These are phyloP conservation scores for Colletotrichum sp. DNA, from an alignment of 2,329 filamentous ascomycete species.

Conservation along the genomic window DNA sequence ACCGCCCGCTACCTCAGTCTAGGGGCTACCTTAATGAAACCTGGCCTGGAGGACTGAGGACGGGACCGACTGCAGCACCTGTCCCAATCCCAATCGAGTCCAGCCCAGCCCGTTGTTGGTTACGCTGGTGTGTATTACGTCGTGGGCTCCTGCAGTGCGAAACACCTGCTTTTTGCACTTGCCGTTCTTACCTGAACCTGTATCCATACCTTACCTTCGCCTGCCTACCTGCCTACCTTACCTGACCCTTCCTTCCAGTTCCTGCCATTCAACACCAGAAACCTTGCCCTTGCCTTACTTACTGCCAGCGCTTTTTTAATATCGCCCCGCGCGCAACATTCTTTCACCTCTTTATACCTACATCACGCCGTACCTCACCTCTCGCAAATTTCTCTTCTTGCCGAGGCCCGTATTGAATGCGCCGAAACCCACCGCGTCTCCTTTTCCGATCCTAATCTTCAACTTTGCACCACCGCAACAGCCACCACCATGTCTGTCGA, in stretches of 20 bases:
- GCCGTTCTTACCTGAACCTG: neutral
- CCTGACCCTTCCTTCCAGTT: neutral
- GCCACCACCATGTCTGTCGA: conserved; percentile 84
- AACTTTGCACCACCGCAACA: conserved; percentile 15
- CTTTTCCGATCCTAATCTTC: conserved; percentile 4
- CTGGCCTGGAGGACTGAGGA: conserved; percentile 17
- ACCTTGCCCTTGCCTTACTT: conserved; percentile 2
- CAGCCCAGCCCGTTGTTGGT: conserved; percentile 6
- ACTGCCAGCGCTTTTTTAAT: conserved; percentile 16
- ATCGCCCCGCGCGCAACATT: conserved; percentile 12
- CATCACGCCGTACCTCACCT: neutral
- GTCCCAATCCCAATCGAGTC: conserved; percentile 14
- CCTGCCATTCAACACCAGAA: neutral
- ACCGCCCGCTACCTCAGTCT: conserved; percentile 4
- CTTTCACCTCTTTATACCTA: conserved; percentile 7
- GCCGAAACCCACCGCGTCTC: conserved; percentile 12
- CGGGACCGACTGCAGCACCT: conserved; percentile 1
- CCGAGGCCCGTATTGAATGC: conserved; percentile 8
- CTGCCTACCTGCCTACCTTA: conserved; percentile 2
- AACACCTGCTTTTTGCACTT: conserved; percentile 22
- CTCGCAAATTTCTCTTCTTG: conserved; percentile 1
- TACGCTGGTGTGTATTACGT: conserved; percentile 18
- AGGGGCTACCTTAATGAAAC: conserved; percentile 19
- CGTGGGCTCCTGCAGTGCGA: conserved; percentile 17
- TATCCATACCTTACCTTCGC: neutral